Conservation (phyloP, 345 rosid species). For the Melastoma malabathricum region DNA sequence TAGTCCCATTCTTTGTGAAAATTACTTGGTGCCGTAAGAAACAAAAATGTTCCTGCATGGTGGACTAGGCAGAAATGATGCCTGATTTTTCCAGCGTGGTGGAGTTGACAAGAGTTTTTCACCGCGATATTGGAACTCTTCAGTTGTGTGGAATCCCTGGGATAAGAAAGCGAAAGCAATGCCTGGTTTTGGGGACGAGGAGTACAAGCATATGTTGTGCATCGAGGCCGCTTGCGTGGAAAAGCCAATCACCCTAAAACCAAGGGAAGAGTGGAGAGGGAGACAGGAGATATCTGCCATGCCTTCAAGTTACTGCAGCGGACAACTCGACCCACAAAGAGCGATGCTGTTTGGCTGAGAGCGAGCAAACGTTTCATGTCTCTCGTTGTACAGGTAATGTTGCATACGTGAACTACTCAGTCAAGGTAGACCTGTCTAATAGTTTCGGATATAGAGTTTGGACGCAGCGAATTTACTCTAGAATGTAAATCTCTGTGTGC, state of each 20-base stretch:
- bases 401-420: background rate
- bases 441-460: too few species aligned
- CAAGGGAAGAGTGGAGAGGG: conserved; percentile 60
- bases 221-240: conserved; percentile 52
- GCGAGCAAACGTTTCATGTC: conserved; percentile 5
- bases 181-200: conserved; percentile 44
- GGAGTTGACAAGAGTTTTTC: background rate
- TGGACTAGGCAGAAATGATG: too few species aligned
- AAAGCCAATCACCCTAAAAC: conserved; percentile 41
- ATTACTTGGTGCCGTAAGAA: too few species aligned
- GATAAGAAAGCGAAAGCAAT: conserved; percentile 45
- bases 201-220: conserved; percentile 47
- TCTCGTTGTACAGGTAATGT: conserved; percentile 13
- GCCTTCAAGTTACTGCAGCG: conserved; percentile 54
- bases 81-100: too few species aligned
- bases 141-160: conserved; percentile 67
- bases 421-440: too few species aligned
- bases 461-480: too few species aligned
- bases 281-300: conserved; percentile 38
- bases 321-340: conserved; percentile 39
- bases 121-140: conserved; percentile 2
- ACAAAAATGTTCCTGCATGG: too few species aligned
- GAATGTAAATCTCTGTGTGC: too few species aligned
- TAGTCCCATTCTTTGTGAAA: too few species aligned
- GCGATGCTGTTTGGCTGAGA: conserved; percentile 17